Evolutionary conservation across 768 basidiomycete species (phyloP), one percentile per base, ranked within the genome.

Genomic region (Mycena polygramma): DNA sequence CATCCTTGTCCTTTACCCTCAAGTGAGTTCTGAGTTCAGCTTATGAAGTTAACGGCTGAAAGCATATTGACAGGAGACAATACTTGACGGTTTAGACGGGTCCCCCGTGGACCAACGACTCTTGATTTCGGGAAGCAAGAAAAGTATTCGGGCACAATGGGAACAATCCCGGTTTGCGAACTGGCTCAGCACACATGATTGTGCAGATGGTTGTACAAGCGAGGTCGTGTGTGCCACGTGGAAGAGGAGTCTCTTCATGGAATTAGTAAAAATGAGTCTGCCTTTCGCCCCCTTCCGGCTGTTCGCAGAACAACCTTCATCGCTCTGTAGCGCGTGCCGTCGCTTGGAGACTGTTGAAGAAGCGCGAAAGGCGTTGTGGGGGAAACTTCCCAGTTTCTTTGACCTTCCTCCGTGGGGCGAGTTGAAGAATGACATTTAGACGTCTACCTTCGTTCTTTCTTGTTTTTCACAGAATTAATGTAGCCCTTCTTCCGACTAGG

Each of bases 111-210:
- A 64, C 48, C 57, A 64, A 53, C 48, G 43, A 8, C 14, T 36
- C 1, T 70, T 24, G 22, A 52, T 64, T 20, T 13, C 54, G 1
- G 68, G 39, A 19, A 2, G 4, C 37, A 7, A 52, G 35, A 62
- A 58, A 41, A 4, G 57, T 20, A 11, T 63, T 52, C 11, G 57
- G 35, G 68, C 61, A 0, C 61, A 57, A 51, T 69, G 61, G 68
- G 9, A 57, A 1, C 41, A 43, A 7, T 1, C 9, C 0, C 26
- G 48, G 2, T 37, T 59, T 10, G 36, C 15, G 41, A 4, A 20
- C 6, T 63, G 54, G 61, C n/a, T 69, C 20, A 15, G 22, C 20
- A 51, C 49, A 52, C 20, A 54, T 22, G 11, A 35, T 37, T 39
- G 26, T 26, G 39, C 59, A 0, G 22, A 2, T 0, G 59, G 26